Percentiles rank a stretch among this genome's conserved stretches.
These are phyloP conservation scores for Pythium pectinolyticum DNA, from an alignment of 352 stramenopile genomes.

Conservation along the genomic window DNA sequence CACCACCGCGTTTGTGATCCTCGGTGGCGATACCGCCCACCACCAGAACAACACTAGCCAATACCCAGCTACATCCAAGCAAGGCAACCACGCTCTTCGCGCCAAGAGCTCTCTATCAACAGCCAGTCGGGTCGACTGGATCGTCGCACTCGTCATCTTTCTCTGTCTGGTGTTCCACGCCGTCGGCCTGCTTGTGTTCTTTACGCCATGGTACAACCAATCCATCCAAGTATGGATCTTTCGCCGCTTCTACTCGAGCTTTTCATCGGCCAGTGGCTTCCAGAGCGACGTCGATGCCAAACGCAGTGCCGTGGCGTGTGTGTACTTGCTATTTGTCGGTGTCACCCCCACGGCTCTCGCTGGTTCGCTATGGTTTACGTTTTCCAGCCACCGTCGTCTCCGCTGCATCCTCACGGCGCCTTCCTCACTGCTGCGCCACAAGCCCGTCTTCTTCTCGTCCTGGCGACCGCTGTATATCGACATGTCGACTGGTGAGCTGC, in stretches of 20 bases:
- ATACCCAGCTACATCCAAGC: no score
- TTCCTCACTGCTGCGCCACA: constrained; percentile 24
- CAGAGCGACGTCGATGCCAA: constrained; percentile 20
- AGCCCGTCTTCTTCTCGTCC: constrained; percentile 17
- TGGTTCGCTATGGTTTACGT: constrained; percentile 20
- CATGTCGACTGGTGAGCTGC: constrained; percentile 24
- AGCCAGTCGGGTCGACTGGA: not conserved
- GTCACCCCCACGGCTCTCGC: constrained; percentile 17
- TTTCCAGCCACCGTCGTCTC: constrained; percentile 10
- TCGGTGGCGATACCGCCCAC: not conserved
- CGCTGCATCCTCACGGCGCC: constrained; percentile 4
- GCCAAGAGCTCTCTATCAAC: no score
- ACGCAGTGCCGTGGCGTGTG: constrained; percentile 26
- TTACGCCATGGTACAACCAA: constrained; percentile 26
- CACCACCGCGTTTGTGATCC: constrained; percentile 17
- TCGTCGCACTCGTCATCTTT: constrained; percentile 15
- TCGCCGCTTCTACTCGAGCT: constrained; percentile 13
- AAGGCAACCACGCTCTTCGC: no score
- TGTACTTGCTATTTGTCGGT: constrained; percentile 29
- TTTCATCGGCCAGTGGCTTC: constrained; percentile 2
- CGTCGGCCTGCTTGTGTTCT: constrained; percentile 27
- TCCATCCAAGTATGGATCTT: constrained; percentile 27
- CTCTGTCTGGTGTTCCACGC: constrained; percentile 21
- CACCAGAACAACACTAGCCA: no score
- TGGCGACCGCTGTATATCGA: constrained; percentile 28